Evolutionary conservation across 495 filamentous ascomycete species (phyloP).

Genomic region (Lineolata rhizophorae): DNA sequence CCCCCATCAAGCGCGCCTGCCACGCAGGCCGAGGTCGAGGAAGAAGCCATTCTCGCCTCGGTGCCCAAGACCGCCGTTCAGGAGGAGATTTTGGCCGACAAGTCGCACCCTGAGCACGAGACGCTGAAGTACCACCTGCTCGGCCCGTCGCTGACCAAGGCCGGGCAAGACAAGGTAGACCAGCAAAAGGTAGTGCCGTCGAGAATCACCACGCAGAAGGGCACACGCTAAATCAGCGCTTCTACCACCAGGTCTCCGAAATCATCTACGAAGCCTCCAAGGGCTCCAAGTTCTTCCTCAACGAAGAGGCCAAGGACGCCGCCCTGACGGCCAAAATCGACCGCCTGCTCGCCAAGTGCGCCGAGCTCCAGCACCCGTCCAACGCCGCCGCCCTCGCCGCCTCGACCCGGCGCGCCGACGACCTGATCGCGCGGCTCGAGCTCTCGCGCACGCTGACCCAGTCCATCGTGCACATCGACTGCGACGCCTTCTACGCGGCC

Average conservation of each 20-base stretch:
- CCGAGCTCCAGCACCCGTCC: constrained; percentile 54
- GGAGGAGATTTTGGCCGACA: no score
- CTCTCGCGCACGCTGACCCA: constrained; percentile 61
- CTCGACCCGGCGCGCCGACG: constrained; percentile 49
- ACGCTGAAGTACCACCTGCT: constrained; percentile 50
- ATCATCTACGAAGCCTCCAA: constrained; percentile 95
- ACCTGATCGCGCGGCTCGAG: constrained; percentile 62
- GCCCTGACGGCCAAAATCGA: constrained; percentile 73
- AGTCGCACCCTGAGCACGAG: constrained; percentile 17
- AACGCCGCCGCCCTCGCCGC: constrained; percentile 36
- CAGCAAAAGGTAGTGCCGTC: constrained; percentile 63
- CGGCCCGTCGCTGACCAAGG: constrained; percentile 87
- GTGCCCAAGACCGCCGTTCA: no score
- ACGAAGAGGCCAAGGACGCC: constrained; percentile 66
- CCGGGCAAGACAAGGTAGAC: constrained; percentile 84
- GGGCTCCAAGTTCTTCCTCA: constrained; percentile 91
- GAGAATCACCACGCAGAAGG: no score
- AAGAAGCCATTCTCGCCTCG: no score
- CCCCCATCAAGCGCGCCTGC: no score
- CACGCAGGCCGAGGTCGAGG: no score
- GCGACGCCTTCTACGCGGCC: constrained; percentile 93
- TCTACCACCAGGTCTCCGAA: constrained; percentile 47
- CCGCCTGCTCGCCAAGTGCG: constrained; percentile 53
- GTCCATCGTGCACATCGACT: constrained; percentile 77
- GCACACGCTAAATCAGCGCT: no score